phyloP scores from a whole-genome alignment of 352 stramenopile species.

The Hyaloperonospora arabidopsidis region DNA sequence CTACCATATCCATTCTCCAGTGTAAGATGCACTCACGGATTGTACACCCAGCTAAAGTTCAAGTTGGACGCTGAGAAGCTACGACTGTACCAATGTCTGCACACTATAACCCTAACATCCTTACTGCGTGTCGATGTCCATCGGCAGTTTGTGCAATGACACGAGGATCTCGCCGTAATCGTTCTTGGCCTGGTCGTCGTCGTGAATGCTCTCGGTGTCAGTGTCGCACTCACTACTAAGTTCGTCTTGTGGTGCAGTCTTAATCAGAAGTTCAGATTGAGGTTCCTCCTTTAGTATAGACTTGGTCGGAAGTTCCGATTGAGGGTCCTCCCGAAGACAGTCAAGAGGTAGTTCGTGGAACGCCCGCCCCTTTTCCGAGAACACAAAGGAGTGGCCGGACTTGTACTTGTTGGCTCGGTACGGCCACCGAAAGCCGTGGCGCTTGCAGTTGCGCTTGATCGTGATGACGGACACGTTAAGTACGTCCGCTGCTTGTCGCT shows the following conservation, averaged over 20 bases:
- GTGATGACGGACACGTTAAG: slow-evolving; percentile 12
- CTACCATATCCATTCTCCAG: no score
- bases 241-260: not conserved
- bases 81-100: not conserved
- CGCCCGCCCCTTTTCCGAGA: slow-evolving; percentile 6
- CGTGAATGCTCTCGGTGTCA: slow-evolving; percentile 17
- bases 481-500: slow-evolving; percentile 4
- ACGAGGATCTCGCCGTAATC: slow-evolving; percentile 8
- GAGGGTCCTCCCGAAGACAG: slow-evolving; percentile 5
- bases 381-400: slow-evolving; percentile 1
- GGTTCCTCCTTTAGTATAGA: not conserved
- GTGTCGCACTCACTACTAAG: slow-evolving; percentile 8
- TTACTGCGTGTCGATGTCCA: not conserved
- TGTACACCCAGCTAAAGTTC: no score
- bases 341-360: slow-evolving; percentile 11
- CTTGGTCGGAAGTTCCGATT: no score
- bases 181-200: slow-evolving; percentile 7
- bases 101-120: not conserved
- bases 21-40: no score
- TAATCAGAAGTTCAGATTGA: no score
- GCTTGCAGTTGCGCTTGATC: slow-evolving; percentile 21
- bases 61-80: no score
- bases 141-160: slow-evolving; percentile 7
- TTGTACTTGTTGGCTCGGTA: slow-evolving; percentile 20
- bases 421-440: slow-evolving; percentile 15